A percentile compares a stretch with the other conserved stretches of the same genome.
These are phyloP conservation scores for Copromyces sp. DNA, from an alignment of 495 filamentous ascomycete genomes.

Conservation along the genomic window DNA sequence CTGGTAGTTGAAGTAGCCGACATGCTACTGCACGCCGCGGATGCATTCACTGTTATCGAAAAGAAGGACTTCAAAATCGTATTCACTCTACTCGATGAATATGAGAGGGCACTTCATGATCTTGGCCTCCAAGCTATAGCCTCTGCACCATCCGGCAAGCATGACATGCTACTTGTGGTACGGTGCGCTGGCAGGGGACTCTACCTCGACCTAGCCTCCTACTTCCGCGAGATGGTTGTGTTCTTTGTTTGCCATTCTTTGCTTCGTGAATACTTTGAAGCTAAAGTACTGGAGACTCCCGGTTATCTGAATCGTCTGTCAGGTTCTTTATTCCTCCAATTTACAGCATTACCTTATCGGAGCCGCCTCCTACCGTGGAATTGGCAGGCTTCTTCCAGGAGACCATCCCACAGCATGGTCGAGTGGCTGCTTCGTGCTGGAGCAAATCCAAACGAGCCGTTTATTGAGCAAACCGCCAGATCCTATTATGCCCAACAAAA, in stretches of 20 bases:
- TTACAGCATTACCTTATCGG: too few relatives aligned
- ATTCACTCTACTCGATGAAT: background rate
- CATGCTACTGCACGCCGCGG: background rate
- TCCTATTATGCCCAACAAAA: background rate
- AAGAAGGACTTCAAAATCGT: background rate
- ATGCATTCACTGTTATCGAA: background rate
- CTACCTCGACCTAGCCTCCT: background rate
- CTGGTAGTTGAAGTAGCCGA: background rate
- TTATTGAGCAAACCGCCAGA: background rate
- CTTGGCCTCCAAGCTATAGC: background rate
- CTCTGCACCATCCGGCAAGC: background rate
- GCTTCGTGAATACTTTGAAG: background rate
- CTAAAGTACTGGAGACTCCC: background rate
- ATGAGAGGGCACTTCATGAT: background rate
- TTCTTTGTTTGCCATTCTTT: background rate
- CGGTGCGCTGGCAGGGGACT: background rate
- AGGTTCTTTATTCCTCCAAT: background rate
- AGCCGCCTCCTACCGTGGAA: too few relatives aligned
- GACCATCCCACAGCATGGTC: background rate
- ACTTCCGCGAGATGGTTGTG: background rate
- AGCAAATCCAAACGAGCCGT: background rate
- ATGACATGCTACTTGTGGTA: background rate
- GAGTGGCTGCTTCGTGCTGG: background rate
- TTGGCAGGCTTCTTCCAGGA: background rate
- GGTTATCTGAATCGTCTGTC: background rate